phyloP scores from a whole-genome alignment of 768 basidiomycete genomes.

The Mycena indigotica region DNA sequence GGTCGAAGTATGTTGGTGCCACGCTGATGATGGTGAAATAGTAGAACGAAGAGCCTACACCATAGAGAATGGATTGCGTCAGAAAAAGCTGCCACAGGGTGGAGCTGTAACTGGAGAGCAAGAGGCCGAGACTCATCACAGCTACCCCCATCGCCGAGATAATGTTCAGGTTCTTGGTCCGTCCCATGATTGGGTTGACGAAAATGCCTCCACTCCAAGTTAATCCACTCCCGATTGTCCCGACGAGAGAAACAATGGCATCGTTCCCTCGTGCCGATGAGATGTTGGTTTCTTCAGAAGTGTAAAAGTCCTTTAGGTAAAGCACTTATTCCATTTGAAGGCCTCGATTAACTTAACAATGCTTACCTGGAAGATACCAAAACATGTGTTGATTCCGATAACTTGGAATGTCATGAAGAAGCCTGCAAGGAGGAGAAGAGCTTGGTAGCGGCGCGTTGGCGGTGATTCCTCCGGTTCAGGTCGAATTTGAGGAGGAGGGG shows the following conservation, averaged over 20 bases:
- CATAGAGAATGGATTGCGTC: conserved; percentile 45
- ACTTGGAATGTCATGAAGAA: conserved; percentile 50
- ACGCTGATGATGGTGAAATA: conserved; percentile 48
- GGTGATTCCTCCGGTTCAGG: too few relatives aligned
- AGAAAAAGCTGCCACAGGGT: conserved; percentile 45
- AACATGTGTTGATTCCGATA: conserved; percentile 45
- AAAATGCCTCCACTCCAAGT: conserved; percentile 51
- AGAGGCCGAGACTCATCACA: conserved; percentile 44
- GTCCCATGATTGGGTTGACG: conserved; percentile 42
- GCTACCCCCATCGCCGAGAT: conserved; percentile 40
- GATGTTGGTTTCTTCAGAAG: conserved; percentile 39
- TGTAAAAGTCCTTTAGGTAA: conserved; percentile 52
- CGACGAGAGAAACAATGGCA: conserved; percentile 43
- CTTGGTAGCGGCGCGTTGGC: conserved; percentile 40
- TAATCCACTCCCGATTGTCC: conserved; percentile 45
- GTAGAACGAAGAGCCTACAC: conserved; percentile 45
- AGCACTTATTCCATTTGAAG: too few relatives aligned
- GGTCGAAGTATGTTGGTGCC: conserved; percentile 45
- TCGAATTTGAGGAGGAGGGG: too few relatives aligned
- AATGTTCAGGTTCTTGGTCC: conserved; percentile 33
- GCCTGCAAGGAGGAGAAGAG: conserved; percentile 38
- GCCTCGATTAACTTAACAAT: too few relatives aligned
- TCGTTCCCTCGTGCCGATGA: conserved; percentile 38
- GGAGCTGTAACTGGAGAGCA: conserved; percentile 43
- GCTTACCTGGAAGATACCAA: conserved; percentile 47